Base-by-base conservation (phyloP, 1,139 yeast species). In the Protomyces arabidopsidicola region DNA sequence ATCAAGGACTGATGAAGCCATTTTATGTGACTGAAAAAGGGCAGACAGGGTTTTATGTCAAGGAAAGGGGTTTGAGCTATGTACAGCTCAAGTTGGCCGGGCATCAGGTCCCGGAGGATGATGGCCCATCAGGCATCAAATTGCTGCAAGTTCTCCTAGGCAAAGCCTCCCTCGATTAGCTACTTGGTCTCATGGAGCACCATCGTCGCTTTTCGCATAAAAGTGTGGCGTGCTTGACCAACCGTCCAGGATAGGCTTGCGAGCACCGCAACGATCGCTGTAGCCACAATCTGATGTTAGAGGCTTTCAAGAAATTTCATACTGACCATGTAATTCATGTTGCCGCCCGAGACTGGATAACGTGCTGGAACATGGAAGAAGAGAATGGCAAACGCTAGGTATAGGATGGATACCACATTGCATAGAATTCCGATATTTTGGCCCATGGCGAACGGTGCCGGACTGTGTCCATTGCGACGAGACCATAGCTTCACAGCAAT, bases 311-410 rank as follows among this genome's bases (percentile, higher is more conserved):
- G 4, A 18, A 36, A 38, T 14, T 16, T n/a, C n/a, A n/a, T 2
- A 18, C 24, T 18, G 16, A 42, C 74, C 0, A 95, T 88, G 72
- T 87, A 89, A 73, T 89, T 89, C 91, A 89, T 87, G 8, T 84
- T 79, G 20, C 73, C 72, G 70, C 82, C 79, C 3, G 83, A 81
- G 16, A 89, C 81, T 63, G 87, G 88, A 64, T 87, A 78, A 51
- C 84, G 84, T 0, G 91, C 87, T 1, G 96, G 96, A 72, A 87
- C 76, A 69, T 93, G 87, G 56, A 89, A 79, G 1, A 87, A 75
- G 65, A 84, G 78, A 64, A 88, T 84, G 55, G 86, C 74, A 31
- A 81, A 64, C 2, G 86, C 79, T 85, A 93, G 87, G 56, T 81
- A 70, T 12, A 87, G 79, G 38, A 90, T 82, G 1, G 84, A 72